Evolutionary conservation across 257 asterid species (phyloP).

Genomic region (Solanum sparsipilum): DNA sequence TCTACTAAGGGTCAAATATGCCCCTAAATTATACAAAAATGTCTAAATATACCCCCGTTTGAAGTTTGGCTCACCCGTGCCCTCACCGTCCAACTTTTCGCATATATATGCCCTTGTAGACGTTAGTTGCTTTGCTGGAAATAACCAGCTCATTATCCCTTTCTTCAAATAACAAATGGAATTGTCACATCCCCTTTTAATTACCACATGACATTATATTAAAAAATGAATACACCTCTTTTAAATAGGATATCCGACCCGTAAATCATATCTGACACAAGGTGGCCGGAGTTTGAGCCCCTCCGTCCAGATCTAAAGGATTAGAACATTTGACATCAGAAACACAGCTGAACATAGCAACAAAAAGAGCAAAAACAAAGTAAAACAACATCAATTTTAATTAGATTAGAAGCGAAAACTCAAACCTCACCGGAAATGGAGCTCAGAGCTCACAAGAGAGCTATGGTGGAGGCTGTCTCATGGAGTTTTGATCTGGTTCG

Average conservation of each 20-base stretch:
- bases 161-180: not conserved
- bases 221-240: not conserved
- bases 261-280: not conserved
- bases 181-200: not conserved
- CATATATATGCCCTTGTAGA: not conserved
- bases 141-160: not conserved
- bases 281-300: not conserved
- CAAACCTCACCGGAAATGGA: not conserved
- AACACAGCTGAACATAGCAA: not conserved
- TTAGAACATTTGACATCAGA: not conserved
- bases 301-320: not conserved
- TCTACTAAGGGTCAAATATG: not conserved
- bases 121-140: not conserved
- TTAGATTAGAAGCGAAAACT: not conserved
- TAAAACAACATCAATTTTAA: not conserved
- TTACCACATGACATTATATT: not conserved
- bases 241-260: not conserved
- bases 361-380: not conserved
- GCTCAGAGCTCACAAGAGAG: not conserved
- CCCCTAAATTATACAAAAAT: not conserved
- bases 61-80: not conserved
- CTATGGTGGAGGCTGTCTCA: not conserved
- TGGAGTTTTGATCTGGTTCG: not conserved
- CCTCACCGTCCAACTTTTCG: not conserved
- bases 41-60: not conserved